Evolutionary conservation across 495 filamentous ascomycete species (phyloP).

Genomic region (Podospora didyma): DNA sequence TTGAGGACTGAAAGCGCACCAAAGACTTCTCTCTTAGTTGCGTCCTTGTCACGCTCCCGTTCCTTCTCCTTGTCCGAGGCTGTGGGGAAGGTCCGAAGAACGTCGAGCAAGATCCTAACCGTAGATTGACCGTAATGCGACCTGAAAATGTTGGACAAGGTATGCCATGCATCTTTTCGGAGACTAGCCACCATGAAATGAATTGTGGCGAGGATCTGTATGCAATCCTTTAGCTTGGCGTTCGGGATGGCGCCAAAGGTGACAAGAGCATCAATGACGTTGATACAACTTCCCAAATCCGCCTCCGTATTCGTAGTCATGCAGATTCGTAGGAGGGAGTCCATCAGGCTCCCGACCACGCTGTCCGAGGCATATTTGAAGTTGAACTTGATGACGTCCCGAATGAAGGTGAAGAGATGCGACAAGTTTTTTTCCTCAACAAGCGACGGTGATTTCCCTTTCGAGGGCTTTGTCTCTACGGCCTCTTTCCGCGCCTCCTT

Average conservation of each 20-base stretch:
- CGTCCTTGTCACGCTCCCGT: constrained; percentile 50
- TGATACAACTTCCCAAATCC: constrained; percentile 72
- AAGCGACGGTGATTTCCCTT: constrained; percentile 46
- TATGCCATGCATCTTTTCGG: constrained; percentile 68
- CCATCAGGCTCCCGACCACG: constrained; percentile 63
- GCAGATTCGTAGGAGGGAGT: constrained; percentile 67
- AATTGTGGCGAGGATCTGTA: constrained; percentile 79
- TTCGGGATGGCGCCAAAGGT: constrained; percentile 74
- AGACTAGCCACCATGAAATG: constrained; percentile 69
- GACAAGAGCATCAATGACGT: constrained; percentile 74
- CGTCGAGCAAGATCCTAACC: constrained; percentile 59
- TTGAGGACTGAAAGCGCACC: constrained; percentile 66
- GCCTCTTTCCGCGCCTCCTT: constrained; percentile 44
- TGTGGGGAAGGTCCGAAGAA: constrained; percentile 50
- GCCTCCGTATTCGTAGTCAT: constrained; percentile 65
- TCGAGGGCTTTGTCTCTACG: constrained; percentile 22
- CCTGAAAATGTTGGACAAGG: constrained; percentile 70
- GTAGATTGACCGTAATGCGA: constrained; percentile 75
- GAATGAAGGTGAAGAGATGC: constrained; percentile 67
- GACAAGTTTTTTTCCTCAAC: constrained; percentile 66
- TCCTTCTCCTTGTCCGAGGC: constrained; percentile 53
- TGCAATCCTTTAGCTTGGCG: constrained; percentile 59
- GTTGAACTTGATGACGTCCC: constrained; percentile 81
- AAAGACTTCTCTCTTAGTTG: constrained; percentile 50
- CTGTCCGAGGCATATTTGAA: constrained; percentile 67